Evolutionary conservation across 1,284 basidiomycete species (phyloP), one percentile per base, ranked within the genome.

Genomic region (Singerocomus inundabilis): DNA sequence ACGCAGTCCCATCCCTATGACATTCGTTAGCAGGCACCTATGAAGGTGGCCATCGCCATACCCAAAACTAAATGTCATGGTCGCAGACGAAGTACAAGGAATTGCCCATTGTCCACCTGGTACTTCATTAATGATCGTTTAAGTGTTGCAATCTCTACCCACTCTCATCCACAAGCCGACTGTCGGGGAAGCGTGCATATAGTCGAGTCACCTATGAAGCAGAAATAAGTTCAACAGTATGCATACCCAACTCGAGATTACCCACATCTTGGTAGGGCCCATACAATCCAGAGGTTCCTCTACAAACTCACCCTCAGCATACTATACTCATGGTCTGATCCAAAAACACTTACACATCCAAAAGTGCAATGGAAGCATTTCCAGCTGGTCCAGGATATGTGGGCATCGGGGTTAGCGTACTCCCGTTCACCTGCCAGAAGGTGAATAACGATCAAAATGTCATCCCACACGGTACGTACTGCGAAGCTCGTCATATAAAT

Each of bases 231-330:
- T 42, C n/a, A 11, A 48, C 30, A 30, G 31, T 37, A 44, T 16
- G 36, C 18, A 45, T 28, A 52, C 37, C 3, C 32, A 7, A 31
- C 11, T 44, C 36, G 24, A 35, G 37, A 31, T 43, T 5, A 61
- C 80, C 53, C 58, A 88, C 88, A 68, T 93, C 91, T 65, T 84
- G 79, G 59, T 83, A 84, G 9, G 92, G 90, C 1, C 91, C 92
- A 61, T 83, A 88, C 38, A 95, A 80, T 4, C 91, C 91, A 43
- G 81, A 71, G 12, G 85, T 79, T 15, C 92, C 92, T 46, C 88
- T 91, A 55, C 37, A 37, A 49, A 36, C 12, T 43, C 51, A 12
- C 44, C 30, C 31, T 50, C 32, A 57, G 40, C 11, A 24, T 18
- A 34, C 32, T 28, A 43, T 25, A 46, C 26, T 25, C 32, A 39